phyloP scores from a whole-genome alignment of 495 filamentous ascomycete genomes.

The Lichenothelia convexa region DNA sequence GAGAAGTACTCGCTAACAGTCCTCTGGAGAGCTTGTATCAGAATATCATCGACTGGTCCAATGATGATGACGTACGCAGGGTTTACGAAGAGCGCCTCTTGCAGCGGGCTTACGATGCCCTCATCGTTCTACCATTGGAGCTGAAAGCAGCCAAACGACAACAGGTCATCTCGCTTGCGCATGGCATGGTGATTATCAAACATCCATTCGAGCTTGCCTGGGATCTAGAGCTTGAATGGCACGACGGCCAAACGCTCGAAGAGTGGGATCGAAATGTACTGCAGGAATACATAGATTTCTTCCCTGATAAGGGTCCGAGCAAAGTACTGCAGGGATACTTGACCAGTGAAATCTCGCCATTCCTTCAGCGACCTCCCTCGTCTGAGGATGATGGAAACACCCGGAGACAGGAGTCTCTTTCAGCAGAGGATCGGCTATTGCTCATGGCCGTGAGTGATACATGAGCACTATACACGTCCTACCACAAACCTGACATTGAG shows the following conservation, averaged over 20 bases:
- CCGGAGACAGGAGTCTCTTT: too few relatives aligned
- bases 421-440: slow-evolving; percentile 52
- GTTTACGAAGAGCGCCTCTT: slow-evolving; percentile 80
- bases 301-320: slow-evolving; percentile 63
- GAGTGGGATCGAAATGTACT: slow-evolving; percentile 53
- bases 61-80: slow-evolving; percentile 67
- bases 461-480: too few relatives aligned
- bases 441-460: too few relatives aligned
- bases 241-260: slow-evolving; percentile 49
- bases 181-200: slow-evolving; percentile 89
- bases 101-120: slow-evolving; percentile 57
- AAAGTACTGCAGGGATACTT: slow-evolving; percentile 68
- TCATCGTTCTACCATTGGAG: slow-evolving; percentile 44
- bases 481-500: too few relatives aligned
- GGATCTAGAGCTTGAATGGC: slow-evolving; percentile 79
- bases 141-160: slow-evolving; percentile 49
- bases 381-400: too few relatives aligned
- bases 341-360: slow-evolving; percentile 69
- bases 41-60: slow-evolving; percentile 72
- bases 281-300: slow-evolving; percentile 62
- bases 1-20: slow-evolving; percentile 58
- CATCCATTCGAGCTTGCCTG: slow-evolving; percentile 82
- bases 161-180: slow-evolving; percentile 53
- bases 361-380: too few relatives aligned
- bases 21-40: slow-evolving; percentile 57